Evolutionary conservation across 306 rosid species (phyloP).

Genomic region (Cucurbita pepo): DNA sequence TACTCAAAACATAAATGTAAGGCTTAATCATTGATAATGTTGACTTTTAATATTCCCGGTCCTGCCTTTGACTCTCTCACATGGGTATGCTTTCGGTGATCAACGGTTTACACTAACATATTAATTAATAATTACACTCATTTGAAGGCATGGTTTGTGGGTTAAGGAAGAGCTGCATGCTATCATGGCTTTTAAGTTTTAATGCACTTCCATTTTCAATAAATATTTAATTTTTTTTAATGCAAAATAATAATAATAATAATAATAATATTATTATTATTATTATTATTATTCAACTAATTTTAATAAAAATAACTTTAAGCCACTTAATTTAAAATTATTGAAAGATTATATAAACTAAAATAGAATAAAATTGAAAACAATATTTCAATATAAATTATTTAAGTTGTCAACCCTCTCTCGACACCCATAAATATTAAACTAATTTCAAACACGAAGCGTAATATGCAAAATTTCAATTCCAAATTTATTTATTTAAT

Average conservation of each 20-base stretch:
- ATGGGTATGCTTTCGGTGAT: neutral
- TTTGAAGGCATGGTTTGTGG: constrained; percentile 7
- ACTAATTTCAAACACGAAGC: neutral
- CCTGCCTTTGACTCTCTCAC: neutral
- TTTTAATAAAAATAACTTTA: no score
- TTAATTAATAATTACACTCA: neutral
- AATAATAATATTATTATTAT: no score
- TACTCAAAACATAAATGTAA: neutral
- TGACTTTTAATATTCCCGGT: neutral
- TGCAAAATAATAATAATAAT: no score
- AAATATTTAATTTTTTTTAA: no score
- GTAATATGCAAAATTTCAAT: neutral
- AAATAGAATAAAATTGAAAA: no score
- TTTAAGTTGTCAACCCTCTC: neutral
- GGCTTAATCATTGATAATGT: neutral
- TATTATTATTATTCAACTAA: neutral
- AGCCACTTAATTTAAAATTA: no score
- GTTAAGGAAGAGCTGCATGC: neutral
- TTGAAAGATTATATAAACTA: no score
- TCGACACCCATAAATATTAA: neutral
- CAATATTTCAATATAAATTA: neutral
- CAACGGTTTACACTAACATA: neutral
- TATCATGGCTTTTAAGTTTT: neutral
- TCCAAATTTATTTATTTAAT: neutral
- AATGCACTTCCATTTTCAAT: neutral